These are phyloP conservation scores for Hemileia vastatrix DNA, from an alignment of 1,284 basidiomycete species.

Conservation along the genomic window DNA sequence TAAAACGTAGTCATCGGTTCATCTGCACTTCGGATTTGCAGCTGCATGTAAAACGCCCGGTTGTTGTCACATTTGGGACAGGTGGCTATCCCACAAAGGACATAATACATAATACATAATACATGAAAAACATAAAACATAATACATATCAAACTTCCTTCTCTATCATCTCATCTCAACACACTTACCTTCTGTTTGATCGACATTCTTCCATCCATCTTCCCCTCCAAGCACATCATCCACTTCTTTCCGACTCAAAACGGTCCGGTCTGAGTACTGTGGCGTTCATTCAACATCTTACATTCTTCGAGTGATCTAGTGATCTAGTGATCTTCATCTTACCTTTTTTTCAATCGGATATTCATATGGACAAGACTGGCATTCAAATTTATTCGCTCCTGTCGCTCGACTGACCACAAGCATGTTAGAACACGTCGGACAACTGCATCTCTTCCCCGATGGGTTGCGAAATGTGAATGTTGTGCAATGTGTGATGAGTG, in stretches of 20 bases:
- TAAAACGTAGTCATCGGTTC: constrained; percentile 94
- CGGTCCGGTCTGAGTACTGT: constrained; percentile 71
- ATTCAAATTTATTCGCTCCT: constrained; percentile 72
- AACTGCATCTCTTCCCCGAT: no score
- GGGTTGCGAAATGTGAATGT: no score
- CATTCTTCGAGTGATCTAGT: not conserved
- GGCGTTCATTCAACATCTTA: not conserved
- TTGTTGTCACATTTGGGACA: constrained; percentile 86
- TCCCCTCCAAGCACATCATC: constrained; percentile 91
- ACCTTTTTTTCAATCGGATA: constrained; percentile 76
- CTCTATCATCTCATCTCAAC: not conserved
- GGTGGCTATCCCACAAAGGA: constrained; percentile 50
- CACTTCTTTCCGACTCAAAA: constrained; percentile 70
- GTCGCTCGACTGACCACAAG: constrained; percentile 59
- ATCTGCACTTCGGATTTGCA: constrained; percentile 92
- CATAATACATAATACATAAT: not conserved
- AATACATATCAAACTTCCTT: constrained; percentile 3
- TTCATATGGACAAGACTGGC: constrained; percentile 88
- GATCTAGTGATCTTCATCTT: constrained; percentile 29
- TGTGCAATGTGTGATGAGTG: constrained; percentile 28
- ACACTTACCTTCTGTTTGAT: constrained; percentile 64
- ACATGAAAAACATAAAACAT: not conserved
- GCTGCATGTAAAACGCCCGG: constrained; percentile 85
- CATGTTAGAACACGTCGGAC: constrained; percentile 86
- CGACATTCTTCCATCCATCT: constrained; percentile 90